A percentile compares a stretch with the other conserved stretches of the same genome.
Conservation (phyloP, 106 monocot genomes). For the Dendrobium nobile region DNA sequence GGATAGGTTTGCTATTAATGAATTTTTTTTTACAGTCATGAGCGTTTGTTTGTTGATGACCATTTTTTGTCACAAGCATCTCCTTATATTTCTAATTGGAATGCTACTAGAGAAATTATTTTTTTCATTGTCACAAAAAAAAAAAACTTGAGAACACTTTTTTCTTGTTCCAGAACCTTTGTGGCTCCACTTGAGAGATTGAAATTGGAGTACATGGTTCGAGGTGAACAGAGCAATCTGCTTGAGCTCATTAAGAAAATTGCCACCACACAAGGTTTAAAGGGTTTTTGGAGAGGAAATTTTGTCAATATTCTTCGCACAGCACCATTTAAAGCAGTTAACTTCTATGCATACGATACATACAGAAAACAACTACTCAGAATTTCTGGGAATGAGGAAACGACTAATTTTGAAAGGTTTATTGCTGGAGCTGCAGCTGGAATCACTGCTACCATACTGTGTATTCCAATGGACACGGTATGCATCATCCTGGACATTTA, state of each 20-base stretch:
- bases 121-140: neutral
- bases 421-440: conserved; percentile 90
- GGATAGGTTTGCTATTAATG: too few species aligned
- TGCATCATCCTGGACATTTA: conserved; percentile 8
- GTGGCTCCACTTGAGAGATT: conserved; percentile 96
- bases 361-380: conserved; percentile 76
- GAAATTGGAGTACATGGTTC: conserved; percentile 94
- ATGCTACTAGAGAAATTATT: neutral
- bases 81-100: neutral
- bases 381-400: conserved; percentile 82
- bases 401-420: conserved; percentile 84
- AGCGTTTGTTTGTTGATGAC: too few species aligned
- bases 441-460: conserved; percentile 86
- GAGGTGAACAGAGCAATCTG: conserved; percentile 64
- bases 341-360: conserved; percentile 95
- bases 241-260: conserved; percentile 63
- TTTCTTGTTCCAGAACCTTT: conserved; percentile 55
- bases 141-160: neutral
- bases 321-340: conserved; percentile 94
- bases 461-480: conserved; percentile 97
- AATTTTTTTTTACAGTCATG: too few species aligned
- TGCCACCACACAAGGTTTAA: conserved; percentile 66
- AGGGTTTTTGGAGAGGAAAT: conserved; percentile 98
- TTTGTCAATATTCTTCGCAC: conserved; percentile 98
- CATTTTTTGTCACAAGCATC: too few species aligned